A percentile compares a stretch with the other conserved stretches of the same genome.
Evolutionary conservation across 2,329 filamentous ascomycete species (phyloP).

Genomic region (Blumeria graminis): DNA sequence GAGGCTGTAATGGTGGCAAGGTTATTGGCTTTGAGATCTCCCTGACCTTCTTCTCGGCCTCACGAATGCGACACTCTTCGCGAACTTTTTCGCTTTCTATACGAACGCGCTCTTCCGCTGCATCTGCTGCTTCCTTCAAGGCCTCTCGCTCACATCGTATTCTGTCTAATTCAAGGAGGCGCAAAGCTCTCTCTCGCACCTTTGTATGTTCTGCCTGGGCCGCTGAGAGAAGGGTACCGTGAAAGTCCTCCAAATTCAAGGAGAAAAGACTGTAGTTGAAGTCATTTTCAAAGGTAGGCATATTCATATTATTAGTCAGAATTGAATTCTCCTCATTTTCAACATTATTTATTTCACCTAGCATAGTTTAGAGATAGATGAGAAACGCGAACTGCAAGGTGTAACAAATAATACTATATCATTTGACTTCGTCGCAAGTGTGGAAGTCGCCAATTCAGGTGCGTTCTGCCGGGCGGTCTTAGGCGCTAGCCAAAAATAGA

Average conservation of each 20-base stretch:
- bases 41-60: slow-evolving; percentile 18
- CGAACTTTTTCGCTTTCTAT: slow-evolving; percentile 23
- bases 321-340: too few relatives aligned
- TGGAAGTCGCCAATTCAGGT: not conserved
- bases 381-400: too few relatives aligned
- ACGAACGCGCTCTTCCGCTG: slow-evolving; percentile 10
- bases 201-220: slow-evolving; percentile 42
- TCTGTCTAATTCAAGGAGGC: not conserved
- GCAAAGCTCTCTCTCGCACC: slow-evolving; percentile 25
- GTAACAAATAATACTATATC: too few relatives aligned
- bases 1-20: not conserved
- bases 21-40: slow-evolving; percentile 10
- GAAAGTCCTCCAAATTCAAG: slow-evolving; percentile 8
- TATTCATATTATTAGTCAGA: not conserved
- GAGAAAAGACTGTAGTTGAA: not conserved
- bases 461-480: slow-evolving; percentile 1
- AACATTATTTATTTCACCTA: too few relatives aligned
- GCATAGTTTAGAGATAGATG: too few relatives aligned
- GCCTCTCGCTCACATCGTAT: slow-evolving; percentile 17
- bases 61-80: slow-evolving; percentile 23
- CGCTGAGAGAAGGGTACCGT: slow-evolving; percentile 33
- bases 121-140: not conserved
- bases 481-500: not conserved
- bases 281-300: not conserved
- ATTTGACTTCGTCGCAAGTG: too few relatives aligned